Conservation (phyloP, 2,329 filamentous ascomycete genomes). For the Apiospora pterosperma region DNA sequence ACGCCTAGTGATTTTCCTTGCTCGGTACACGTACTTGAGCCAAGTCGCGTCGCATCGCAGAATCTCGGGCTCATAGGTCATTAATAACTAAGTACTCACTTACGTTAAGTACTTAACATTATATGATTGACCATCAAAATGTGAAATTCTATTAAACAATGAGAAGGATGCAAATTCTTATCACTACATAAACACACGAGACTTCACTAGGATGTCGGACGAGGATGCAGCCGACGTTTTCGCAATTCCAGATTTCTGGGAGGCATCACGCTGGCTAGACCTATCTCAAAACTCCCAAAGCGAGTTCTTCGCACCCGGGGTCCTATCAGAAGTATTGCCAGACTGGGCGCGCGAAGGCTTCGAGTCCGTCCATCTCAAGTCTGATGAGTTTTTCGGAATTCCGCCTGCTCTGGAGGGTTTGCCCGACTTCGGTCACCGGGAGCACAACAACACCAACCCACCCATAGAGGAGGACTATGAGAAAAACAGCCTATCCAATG, state of each 20-base stretch:
- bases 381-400: constrained; percentile 41
- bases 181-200: not conserved
- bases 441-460: not conserved
- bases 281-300: constrained; percentile 20
- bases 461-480: not conserved
- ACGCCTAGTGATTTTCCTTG: not conserved
- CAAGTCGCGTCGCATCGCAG: not conserved
- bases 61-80: not conserved
- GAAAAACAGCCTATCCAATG: not conserved
- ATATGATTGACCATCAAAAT: not conserved
- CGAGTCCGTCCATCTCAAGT: constrained; percentile 9
- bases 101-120: no score
- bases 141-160: not conserved
- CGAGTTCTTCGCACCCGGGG: constrained; percentile 42
- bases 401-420: constrained; percentile 26
- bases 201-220: constrained; percentile 31
- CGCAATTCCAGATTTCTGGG: constrained; percentile 59
- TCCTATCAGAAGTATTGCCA: constrained; percentile 25
- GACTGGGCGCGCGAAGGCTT: constrained; percentile 6
- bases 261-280: constrained; percentile 48
- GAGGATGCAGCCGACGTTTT: constrained; percentile 55
- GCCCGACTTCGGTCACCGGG: not conserved
- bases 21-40: not conserved
- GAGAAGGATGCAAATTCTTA: constrained; percentile 12
- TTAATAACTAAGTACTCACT: not conserved